Evolutionary conservation across 2,329 filamentous ascomycete species (phyloP), one percentile per base, ranked within the genome.

Genomic region (Neofusicoccum sp.): DNA sequence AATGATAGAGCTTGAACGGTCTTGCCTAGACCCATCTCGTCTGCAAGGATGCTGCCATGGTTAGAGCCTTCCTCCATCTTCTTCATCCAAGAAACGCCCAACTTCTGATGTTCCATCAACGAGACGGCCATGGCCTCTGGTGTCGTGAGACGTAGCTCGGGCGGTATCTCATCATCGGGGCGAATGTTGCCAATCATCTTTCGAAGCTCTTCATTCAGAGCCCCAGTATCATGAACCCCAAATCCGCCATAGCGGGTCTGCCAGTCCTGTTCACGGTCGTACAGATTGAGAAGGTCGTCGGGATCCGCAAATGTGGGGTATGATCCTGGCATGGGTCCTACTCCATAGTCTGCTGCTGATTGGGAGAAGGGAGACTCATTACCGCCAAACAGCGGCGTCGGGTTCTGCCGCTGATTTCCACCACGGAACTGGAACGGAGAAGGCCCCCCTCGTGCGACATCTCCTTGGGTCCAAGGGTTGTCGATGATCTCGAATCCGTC

Each of bases 1-100:
- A 97, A 82, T 3, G 93, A 86, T 28, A 97, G 81, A 4, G 91
- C 89, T 65, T 94, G 92, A 29, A 97, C 89, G 0, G 91, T 94
- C 76, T 95, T 94, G 6, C 91, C 91, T 9, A 94, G 79, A 6
- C 91, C 91, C 91, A 94, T 95, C 66, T 92, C 90, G 70, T 92
- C 90, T 1, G 88, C 89, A n/a, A 64, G 56, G 16, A 64, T 61
- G 28, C 90, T 89, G 16, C 91, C 91, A 69, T 90, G 92, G 60
- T 88, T 87, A 2, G 79, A 82, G 7, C 90, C 87, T 63, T 85
- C 82, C 74, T 94, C 91, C 81, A 89, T 90, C 6, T 85, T 84
- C 69, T 87, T 87, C 78, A 95, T 85, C 91, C 91, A 95, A 1
- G 86, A 83, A 41, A 94, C 74, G 3, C 89, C 91, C 16, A 94